phyloP scores from a whole-genome alignment of 1,139 yeast species.

The Magnusiomyces suaveolens region DNA sequence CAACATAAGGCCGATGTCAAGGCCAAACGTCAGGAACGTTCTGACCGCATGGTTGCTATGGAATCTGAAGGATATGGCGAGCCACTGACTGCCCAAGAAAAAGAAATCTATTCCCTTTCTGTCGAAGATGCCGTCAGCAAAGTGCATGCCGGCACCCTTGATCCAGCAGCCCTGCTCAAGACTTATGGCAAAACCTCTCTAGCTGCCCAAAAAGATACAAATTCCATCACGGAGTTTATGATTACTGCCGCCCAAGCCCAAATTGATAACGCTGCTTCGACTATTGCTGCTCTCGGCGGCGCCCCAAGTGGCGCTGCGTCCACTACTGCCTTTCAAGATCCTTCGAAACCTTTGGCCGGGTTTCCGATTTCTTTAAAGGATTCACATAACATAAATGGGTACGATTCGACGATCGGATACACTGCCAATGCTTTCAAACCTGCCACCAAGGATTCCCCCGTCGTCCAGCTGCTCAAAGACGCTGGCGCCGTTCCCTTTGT shows the following conservation, averaged over 20 bases:
- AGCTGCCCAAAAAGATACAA: conserved; percentile 30
- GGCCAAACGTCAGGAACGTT: conserved; percentile 31
- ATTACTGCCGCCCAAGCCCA: conserved; percentile 31
- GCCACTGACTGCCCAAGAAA: conserved; percentile 30
- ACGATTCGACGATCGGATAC: conserved; percentile 44
- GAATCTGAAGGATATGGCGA: conserved; percentile 24
- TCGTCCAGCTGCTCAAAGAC: conserved; percentile 33
- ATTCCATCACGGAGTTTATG: conserved; percentile 34
- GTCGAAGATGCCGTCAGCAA: conserved; percentile 27
- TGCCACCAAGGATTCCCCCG: conserved; percentile 28
- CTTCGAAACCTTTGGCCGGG: conserved; percentile 54
- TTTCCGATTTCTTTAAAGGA: conserved; percentile 55
- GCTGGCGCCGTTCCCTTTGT: conserved; percentile 43
- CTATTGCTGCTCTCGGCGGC: neutral
- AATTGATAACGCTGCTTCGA: neutral
- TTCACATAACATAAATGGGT: conserved; percentile 41
- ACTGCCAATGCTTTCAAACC: conserved; percentile 36
- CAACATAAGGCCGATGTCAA: conserved; percentile 18
- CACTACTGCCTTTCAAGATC: neutral
- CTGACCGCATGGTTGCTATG: conserved; percentile 29
- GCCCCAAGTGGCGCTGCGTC: neutral
- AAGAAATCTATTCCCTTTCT: conserved; percentile 22
- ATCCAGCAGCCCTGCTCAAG: conserved; percentile 28
- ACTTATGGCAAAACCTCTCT: conserved; percentile 36
- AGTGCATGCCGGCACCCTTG: conserved; percentile 28